Percentiles rank a stretch among this genome's conserved stretches.
phyloP scores from a whole-genome alignment of 805 yeast species.

The Blastobotrys chiropterorum region DNA sequence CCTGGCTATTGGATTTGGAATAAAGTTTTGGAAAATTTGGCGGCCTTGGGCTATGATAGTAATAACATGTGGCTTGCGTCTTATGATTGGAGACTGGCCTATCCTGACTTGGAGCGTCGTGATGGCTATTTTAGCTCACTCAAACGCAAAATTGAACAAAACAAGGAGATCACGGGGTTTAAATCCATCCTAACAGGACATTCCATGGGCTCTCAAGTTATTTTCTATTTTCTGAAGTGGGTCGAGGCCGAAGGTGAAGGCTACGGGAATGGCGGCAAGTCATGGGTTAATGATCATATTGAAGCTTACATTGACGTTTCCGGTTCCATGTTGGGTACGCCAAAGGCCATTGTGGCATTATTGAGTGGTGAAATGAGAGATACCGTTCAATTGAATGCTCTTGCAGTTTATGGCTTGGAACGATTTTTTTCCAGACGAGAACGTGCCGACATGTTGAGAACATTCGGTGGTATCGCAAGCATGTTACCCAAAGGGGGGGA shows the following conservation, averaged over 20 bases:
- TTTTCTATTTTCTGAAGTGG: conserved; percentile 90
- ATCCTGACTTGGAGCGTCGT: conserved; percentile 77
- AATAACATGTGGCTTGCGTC: conserved; percentile 86
- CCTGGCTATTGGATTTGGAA: conserved; percentile 99
- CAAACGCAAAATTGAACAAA: conserved; percentile 65
- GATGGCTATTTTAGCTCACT: conserved; percentile 80
- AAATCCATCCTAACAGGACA: conserved; percentile 81
- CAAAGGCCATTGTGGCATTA: conserved; percentile 85
- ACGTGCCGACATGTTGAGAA: conserved; percentile 74
- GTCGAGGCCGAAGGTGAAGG: conserved; percentile 88
- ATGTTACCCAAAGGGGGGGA: conserved; percentile 97
- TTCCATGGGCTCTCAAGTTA: conserved; percentile 94
- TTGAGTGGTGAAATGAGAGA: conserved; percentile 98
- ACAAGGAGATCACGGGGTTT: conserved; percentile 44
- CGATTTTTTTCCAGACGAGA: conserved; percentile 87
- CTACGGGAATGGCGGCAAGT: conserved; percentile 81
- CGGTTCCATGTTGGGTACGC: conserved; percentile 90
- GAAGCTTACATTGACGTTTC: conserved; percentile 80
- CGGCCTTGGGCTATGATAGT: conserved; percentile 91
- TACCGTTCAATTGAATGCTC: conserved; percentile 85
- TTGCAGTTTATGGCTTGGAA: conserved; percentile 92
- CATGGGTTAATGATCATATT: conserved; percentile 82
- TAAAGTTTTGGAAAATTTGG: conserved; percentile 86
- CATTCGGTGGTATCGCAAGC: conserved; percentile 91
- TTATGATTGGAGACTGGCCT: conserved; percentile 94